Base-by-base conservation (phyloP, 1,139 yeast genomes). In the Pichia cactophila region DNA sequence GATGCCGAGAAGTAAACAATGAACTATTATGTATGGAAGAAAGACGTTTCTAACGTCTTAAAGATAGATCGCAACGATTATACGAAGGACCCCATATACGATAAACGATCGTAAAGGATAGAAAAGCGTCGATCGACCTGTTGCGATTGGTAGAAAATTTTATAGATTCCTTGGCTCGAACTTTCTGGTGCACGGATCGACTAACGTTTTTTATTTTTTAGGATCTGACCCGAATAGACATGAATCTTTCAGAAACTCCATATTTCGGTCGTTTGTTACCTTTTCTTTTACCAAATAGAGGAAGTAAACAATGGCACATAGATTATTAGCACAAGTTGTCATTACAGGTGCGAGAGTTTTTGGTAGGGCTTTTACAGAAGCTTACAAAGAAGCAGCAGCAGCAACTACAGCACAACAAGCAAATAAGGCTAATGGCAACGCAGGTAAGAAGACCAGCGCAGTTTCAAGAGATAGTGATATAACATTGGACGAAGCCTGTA, bases 351-450 rank as follows among this genome's bases (percentile, higher is more conserved):
- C 97, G 12, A 83, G 88, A 56, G 97, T 92, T 42, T 89, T 92
- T 64, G 97, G 97, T 48, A 80, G 87, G 58, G 98, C 98, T 0
- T 92, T 92, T 68, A 78, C 90, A n/a, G 96, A 89, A 66, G 97
- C 98, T 0, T 92, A 90, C 74, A 85, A 84, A 62, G 97, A 92
- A 69, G 97, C 98, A 1, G 95, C 97, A 17, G 83, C 86, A 50
- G 89, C 88, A 40, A 78, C 88, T 10, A 86, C 88, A 8, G 79
- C 84, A 46, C 79, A 79, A 57, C 71, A 76, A 49, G 87, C 95
- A 20, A 71, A 77, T 16, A 71, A 76, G 29, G 66, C 69, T 0
- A 43, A 50, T 66, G 49, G 44, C 4, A 74, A 48, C 71, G 72
- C 74, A 39, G 75, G 83, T 12, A 73, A 75, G 37, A 80, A 79